Conservation (phyloP, 192 early-diverging fungal genomes). For the Tieghemiomyces parasiticus region DNA sequence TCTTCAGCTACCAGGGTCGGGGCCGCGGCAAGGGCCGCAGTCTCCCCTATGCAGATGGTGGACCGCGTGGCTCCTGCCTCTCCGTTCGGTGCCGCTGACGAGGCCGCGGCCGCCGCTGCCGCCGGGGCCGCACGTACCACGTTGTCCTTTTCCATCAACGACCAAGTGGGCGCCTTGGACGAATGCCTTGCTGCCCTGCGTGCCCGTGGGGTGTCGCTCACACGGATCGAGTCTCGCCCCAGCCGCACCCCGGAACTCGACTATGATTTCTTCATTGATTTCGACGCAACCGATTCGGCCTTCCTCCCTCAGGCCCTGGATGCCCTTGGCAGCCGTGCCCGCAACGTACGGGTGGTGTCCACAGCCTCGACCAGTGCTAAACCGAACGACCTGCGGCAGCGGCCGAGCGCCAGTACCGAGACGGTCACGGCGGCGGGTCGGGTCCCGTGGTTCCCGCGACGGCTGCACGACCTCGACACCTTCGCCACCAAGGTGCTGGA, state of each 20-base stretch:
- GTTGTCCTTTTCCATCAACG: conserved; percentile 63
- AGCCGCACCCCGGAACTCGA: conserved; percentile 56
- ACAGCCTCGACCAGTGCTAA: too few relatives aligned
- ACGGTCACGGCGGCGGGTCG: too few relatives aligned
- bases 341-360: conserved; percentile 49
- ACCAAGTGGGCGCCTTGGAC: conserved; percentile 75
- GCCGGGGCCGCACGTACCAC: conserved; percentile 44
- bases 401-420: too few relatives aligned
- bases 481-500: conserved; percentile 86
- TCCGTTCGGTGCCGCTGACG: too few relatives aligned
- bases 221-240: conserved; percentile 88
- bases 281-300: conserved; percentile 42
- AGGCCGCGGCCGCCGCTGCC: too few relatives aligned
- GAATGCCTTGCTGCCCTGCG: conserved; percentile 62
- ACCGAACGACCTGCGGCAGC: too few relatives aligned
- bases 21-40: too few relatives aligned
- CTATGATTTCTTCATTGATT: conserved; percentile 94
- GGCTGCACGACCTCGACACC: conserved; percentile 76
- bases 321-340: conserved; percentile 45
- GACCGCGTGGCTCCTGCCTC: too few relatives aligned
- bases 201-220: conserved; percentile 60
- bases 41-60: too few relatives aligned
- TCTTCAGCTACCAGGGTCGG: too few relatives aligned
- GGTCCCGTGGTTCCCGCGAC: conserved; percentile 90
- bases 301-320: conserved; percentile 45